A percentile compares a stretch with the other conserved stretches of the same genome.
These are phyloP conservation scores for Melastoma malabathricum DNA, from an alignment of 345 rosid genomes.

Conservation along the genomic window DNA sequence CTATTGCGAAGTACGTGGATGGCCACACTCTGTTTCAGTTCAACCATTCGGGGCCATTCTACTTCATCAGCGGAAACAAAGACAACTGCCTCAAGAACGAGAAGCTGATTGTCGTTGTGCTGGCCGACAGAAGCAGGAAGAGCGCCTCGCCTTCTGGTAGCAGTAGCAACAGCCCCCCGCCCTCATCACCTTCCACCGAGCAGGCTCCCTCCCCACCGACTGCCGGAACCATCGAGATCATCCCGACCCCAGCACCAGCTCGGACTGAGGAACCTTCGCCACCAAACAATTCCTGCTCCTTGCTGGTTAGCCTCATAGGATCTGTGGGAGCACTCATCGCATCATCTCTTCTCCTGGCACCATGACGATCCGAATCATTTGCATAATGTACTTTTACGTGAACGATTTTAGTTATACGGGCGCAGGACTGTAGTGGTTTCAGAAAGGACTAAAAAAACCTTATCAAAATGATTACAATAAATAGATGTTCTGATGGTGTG, in stretches of 20 bases:
- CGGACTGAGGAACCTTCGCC: conserved; percentile 2
- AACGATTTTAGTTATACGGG: too few relatives aligned
- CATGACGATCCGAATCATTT: conserved; percentile 7
- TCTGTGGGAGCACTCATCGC: conserved; percentile 35
- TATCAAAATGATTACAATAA: too few relatives aligned
- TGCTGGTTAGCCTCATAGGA: conserved; percentile 13
- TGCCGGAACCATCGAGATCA: conserved; percentile 17
- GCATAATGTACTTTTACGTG: not conserved
- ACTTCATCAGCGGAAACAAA: conserved; percentile 73
- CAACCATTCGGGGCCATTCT: conserved; percentile 42
- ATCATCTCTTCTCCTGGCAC: conserved; percentile 32
- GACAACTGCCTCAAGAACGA: conserved; percentile 54
- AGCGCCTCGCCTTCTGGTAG: conserved; percentile 13
- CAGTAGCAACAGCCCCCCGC: conserved; percentile 7
- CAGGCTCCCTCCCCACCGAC: conserved; percentile 38
- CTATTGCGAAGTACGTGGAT: conserved; percentile 20
- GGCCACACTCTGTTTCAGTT: conserved; percentile 48
- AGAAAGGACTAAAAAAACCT: too few relatives aligned
- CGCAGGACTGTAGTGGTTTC: too few relatives aligned
- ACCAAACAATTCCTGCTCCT: conserved; percentile 27
- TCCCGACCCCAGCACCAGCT: conserved; percentile 34
- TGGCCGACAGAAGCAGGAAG: conserved; percentile 49
- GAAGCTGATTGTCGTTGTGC: conserved; percentile 42
- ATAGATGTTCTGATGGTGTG: too few relatives aligned
- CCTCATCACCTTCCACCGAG: conserved; percentile 41